A percentile compares a stretch with the other conserved stretches of the same genome.
Conservation (phyloP, 192 early-diverging fungal species). For the Backusella parvicylindrica region DNA sequence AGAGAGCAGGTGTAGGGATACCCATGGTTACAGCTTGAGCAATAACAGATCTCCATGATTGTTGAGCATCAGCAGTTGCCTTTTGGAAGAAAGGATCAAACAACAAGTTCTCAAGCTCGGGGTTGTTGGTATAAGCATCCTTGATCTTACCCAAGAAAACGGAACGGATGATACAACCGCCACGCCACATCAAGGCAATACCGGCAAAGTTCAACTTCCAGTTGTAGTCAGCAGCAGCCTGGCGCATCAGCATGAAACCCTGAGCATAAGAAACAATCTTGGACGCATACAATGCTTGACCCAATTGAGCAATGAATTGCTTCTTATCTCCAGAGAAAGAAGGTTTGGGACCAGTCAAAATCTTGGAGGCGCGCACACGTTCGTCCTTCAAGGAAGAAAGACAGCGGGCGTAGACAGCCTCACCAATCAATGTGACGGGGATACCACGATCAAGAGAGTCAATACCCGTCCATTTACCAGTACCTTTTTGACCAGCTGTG, state of each 20-base stretch:
- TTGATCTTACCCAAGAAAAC: constrained; percentile 97
- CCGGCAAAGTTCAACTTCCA: constrained; percentile 98
- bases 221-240: constrained; percentile 84
- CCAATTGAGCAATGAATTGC: constrained; percentile 85
- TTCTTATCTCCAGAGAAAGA: constrained; percentile 85
- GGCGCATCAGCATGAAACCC: constrained; percentile 98
- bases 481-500: constrained; percentile 96
- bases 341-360: constrained; percentile 71
- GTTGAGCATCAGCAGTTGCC: constrained; percentile 78
- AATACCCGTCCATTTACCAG: constrained; percentile 98
- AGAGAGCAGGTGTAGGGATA: constrained; percentile 85
- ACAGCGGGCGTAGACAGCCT: constrained; percentile 97
- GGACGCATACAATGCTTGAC: constrained; percentile 92
- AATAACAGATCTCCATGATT: constrained; percentile 87
- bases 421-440: constrained; percentile 96
- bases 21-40: constrained; percentile 78
- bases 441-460: constrained; percentile 92
- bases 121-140: constrained; percentile 87
- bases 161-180: constrained; percentile 97
- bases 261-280: constrained; percentile 99
- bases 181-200: constrained; percentile 99
- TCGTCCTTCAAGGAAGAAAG: constrained; percentile 96
- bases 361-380: constrained; percentile 85
- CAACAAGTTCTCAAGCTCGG: constrained; percentile 83
- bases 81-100: constrained; percentile 97